Base-by-base conservation (phyloP, 73 alveolate species). In the Paramecium bursaria region DNA sequence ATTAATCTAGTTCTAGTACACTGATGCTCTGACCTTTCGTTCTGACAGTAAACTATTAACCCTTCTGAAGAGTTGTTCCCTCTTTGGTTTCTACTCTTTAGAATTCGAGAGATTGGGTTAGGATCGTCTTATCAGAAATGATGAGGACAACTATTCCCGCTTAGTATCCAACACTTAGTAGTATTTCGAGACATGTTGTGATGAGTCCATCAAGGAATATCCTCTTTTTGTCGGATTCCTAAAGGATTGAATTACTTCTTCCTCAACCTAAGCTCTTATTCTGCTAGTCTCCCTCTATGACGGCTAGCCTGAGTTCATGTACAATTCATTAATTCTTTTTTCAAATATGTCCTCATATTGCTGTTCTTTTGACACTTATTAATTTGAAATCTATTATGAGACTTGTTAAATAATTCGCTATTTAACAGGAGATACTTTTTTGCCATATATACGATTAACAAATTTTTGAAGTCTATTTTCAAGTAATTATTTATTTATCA, bases 201-300 rank as follows among this genome's bases (percentile, higher is more conserved):
- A 14, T 9, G 23, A 19, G 4, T 19, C 14, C 17, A 13, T 39
- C 5, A 27, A 26, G 0, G 17, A 14, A 21, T 67, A 15, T 7
- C 14, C 14, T 7, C 27, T 67, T 42, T 4, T 67, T 35, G 11
- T 67, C 44, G 27, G 33, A 42, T 67, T 67, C 4, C 44, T 42
- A 35, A 15, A 67, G 49, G 4, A 67, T n/a, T n/a, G n/a, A n/a
- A n/a, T n/a, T n/a, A n/a, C 60, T 14, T 67, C 82, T 35, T 67
- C 44, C 27, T 67, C 60, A 22, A 67, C 44, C 1, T 31, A 21
- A 15, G 29, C 17, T 42, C 44, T 57, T 42, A 39, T 26, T 1
- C 19, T 27, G 9, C 82, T n/a, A 13, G 82, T 67, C 14, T 67
- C 82, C 15, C 82, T 31, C 19, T 23, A 3, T 11, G 50, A 25